Evolutionary conservation across 345 rosid genomes (phyloP).

Genomic region (Euphorbia peplus): DNA sequence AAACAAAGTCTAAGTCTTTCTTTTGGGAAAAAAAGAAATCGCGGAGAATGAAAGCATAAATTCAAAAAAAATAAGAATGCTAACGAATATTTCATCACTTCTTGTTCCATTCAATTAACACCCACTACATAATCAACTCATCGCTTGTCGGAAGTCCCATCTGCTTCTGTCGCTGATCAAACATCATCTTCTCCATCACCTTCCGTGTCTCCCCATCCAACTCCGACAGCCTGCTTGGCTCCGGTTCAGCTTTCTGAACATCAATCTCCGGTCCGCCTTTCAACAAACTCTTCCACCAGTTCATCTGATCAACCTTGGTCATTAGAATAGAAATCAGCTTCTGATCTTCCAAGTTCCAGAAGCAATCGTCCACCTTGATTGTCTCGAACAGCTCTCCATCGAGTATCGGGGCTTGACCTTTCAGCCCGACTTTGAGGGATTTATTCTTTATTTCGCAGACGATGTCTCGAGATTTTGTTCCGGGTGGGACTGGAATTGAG

Average conservation of each 20-base stretch:
- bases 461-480: too few relatives aligned
- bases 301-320: conserved; percentile 21
- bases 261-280: conserved; percentile 30
- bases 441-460: too few relatives aligned
- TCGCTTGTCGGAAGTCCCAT: conserved; percentile 27
- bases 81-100: too few relatives aligned
- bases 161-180: conserved; percentile 29
- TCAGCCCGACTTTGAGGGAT: too few relatives aligned
- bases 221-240: conserved; percentile 26
- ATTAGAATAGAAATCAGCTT: conserved; percentile 19
- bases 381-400: conserved; percentile 26
- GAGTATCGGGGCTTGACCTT: conserved; percentile 5
- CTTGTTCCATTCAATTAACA: too few relatives aligned
- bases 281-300: conserved; percentile 35
- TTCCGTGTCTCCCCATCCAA: conserved; percentile 23
- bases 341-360: conserved; percentile 32
- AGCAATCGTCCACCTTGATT: conserved; percentile 17
- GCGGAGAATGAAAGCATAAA: too few relatives aligned
- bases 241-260: conserved; percentile 30
- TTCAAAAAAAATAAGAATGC: too few relatives aligned
- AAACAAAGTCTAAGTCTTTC: too few relatives aligned
- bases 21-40: too few relatives aligned
- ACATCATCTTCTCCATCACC: conserved; percentile 31
- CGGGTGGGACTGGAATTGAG: too few relatives aligned
- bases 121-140: too few relatives aligned